A percentile compares a stretch with the other conserved stretches of the same genome.
phyloP scores from a whole-genome alignment of 1,284 basidiomycete species.

The Inonotus hispidus region DNA sequence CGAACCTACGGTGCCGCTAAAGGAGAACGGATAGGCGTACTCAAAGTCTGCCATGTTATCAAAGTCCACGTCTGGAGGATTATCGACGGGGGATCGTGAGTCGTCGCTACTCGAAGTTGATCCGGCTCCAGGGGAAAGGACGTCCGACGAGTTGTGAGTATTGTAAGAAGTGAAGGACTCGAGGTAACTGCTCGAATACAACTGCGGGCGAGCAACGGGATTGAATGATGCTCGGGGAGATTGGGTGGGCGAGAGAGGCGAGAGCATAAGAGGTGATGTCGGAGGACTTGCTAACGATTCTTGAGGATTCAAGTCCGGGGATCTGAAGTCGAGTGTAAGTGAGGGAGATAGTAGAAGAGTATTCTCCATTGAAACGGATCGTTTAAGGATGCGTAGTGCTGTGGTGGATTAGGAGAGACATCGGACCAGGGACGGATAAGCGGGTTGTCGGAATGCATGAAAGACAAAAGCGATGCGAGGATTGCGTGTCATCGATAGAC shows the following conservation, averaged over 20 bases:
- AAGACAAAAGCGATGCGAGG: constrained; percentile 13
- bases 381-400: neutral
- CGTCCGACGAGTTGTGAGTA: constrained; percentile 2
- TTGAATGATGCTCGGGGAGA: constrained; percentile 2
- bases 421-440: neutral
- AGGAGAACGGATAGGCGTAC: constrained; percentile 8
- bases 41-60: constrained; percentile 18
- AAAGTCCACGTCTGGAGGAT: constrained; percentile 15
- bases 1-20: neutral
- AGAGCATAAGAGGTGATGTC: constrained; percentile 16
- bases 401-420: constrained; percentile 1
- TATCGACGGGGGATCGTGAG: constrained; percentile 16
- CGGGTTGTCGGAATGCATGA: neutral
- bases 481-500: constrained; percentile 4
- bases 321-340: constrained; percentile 7
- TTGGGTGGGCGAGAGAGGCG: constrained; percentile 9
- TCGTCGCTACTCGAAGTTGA: constrained; percentile 16
- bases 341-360: constrained; percentile 14
- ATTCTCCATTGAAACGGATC: constrained; percentile 9
- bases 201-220: neutral
- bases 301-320: constrained; percentile 9
- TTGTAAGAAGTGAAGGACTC: neutral
- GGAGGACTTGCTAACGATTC: constrained; percentile 9
- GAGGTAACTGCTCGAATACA: neutral
- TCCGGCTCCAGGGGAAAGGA: constrained; percentile 6